Base-by-base conservation (phyloP, 1,139 yeast genomes). In the Lodderomyces margitis region DNA sequence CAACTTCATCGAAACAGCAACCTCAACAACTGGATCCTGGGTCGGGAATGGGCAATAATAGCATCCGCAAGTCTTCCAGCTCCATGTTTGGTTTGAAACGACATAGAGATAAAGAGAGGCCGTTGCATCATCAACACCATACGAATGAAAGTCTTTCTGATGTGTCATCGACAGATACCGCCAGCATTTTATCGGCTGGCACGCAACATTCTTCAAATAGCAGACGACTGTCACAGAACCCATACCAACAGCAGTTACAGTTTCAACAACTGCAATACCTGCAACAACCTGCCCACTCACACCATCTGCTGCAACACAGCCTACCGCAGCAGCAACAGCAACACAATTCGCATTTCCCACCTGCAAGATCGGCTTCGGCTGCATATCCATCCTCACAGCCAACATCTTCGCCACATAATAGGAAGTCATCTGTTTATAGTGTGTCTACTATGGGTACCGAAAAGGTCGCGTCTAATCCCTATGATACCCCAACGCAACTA, bases 401-500 rank as follows among this genome's bases (percentile, higher is more conserved):
- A 12, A 54, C 66, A 8, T 58, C 52, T 42, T 63, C 70, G 15
- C 61, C 51, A 40, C 75, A 70, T 46, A 61, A 64, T 39, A 64
- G 75, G 12, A 70, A 68, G 34, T 68, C 74, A 20, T 68, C 74
- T 25, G 57, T 74, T 6, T 70, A 65, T 48, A 66, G 72, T 49
- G 61, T 66, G 34, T 56, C 66, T 12, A 55, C 63, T 15, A 48
- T 53, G 12, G 41, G 30, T 6, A 30, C 50, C 9, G 34, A 20
- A 14, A 38, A 33, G 10, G 19, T 21, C 11, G 21, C 37, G 7
- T 32, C 34, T 4, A 64, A 64, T 46, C 70, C 71, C 25, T 63
- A 68, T 50, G 70, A 66, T 28, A 50, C 56, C 11, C 57, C 59
- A 34, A 51, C 62, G 7, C 47, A 56, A 25, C 43, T 48, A 39